A percentile compares a stretch with the other conserved stretches of the same genome.
Evolutionary conservation across 2,329 filamentous ascomycete species (phyloP).

Genomic region (Phialocephala subalpina): DNA sequence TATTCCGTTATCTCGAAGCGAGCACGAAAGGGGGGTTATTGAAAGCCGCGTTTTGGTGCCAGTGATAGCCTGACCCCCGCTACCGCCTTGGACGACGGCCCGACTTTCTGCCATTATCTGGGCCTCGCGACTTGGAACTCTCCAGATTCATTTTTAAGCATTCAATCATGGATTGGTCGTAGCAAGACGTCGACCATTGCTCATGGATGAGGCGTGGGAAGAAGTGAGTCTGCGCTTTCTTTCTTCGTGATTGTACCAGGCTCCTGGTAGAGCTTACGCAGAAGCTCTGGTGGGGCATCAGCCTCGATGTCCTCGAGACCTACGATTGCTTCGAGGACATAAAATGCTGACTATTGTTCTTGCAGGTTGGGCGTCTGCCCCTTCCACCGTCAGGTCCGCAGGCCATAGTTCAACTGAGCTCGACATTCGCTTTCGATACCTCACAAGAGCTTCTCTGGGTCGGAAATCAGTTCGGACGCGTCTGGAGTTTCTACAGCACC

Average conservation of each 20-base stretch:
- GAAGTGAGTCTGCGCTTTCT: constrained; percentile 57
- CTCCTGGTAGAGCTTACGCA: neutral
- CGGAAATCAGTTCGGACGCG: constrained; percentile 85
- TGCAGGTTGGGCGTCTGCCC: constrained; percentile 80
- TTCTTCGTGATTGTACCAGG: neutral
- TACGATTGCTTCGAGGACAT: constrained; percentile 16
- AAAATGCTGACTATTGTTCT: constrained; percentile 35
- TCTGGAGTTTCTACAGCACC: constrained; percentile 86
- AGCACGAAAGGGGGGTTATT: neutral
- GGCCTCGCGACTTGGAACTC: constrained; percentile 6
- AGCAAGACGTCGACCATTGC: constrained; percentile 20
- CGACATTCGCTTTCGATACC: constrained; percentile 88
- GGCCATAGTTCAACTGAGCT: constrained; percentile 74
- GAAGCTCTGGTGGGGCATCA: constrained; percentile 33
- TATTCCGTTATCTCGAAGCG: neutral
- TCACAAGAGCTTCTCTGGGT: constrained; percentile 91
- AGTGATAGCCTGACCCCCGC: neutral
- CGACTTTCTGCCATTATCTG: constrained; percentile 15
- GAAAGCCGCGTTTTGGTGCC: neutral
- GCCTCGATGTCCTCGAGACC: constrained; percentile 25
- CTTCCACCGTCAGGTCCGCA: constrained; percentile 80
- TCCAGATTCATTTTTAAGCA: constrained; percentile 14
- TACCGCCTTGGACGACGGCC: constrained; percentile 4
- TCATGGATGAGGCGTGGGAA: constrained; percentile 70
- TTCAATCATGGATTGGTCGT: constrained; percentile 37